Conservation (phyloP, 768 basidiomycete species). For the Xerocomellus dryophilus region DNA sequence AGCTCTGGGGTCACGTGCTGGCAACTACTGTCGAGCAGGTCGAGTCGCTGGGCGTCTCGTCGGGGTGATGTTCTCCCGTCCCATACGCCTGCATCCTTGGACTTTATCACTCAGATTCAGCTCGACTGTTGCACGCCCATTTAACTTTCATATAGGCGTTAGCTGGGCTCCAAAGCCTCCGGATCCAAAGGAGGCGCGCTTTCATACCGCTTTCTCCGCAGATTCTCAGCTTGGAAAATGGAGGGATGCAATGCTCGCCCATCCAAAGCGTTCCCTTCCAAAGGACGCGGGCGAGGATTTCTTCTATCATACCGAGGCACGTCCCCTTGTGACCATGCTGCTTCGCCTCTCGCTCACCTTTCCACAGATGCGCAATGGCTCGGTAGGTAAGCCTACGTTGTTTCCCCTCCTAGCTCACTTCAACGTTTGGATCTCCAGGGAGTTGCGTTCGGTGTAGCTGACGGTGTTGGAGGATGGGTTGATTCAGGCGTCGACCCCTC, state of each 20-base stretch:
- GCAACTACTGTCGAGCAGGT: background rate
- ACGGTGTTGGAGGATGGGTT: constrained; percentile 93
- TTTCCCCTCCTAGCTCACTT: constrained; percentile 21
- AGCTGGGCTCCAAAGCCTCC: constrained; percentile 77
- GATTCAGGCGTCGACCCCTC: constrained; percentile 82
- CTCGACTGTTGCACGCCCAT: constrained; percentile 45
- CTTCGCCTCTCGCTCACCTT: constrained; percentile 3
- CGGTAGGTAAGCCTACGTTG: constrained; percentile 51
- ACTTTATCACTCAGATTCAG: constrained; percentile 5
- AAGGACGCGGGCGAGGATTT: constrained; percentile 56
- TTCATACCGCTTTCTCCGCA: constrained; percentile 50
- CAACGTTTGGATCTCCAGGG: constrained; percentile 45
- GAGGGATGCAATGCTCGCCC: constrained; percentile 61
- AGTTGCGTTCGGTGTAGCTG: constrained; percentile 79
- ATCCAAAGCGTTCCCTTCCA: constrained; percentile 39
- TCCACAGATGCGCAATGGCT: constrained; percentile 68
- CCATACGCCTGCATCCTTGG: too few species aligned
- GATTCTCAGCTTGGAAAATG: constrained; percentile 62
- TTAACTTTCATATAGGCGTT: constrained; percentile 70
- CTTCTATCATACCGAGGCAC: constrained; percentile 67
- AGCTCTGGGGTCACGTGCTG: constrained; percentile 4
- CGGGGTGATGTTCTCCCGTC: too few species aligned
- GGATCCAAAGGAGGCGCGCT: constrained; percentile 34
- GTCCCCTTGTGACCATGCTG: constrained; percentile 21
- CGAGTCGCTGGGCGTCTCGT: too few species aligned